phyloP scores from a whole-genome alignment of 495 filamentous ascomycete genomes.

The Parmelia sp. region DNA sequence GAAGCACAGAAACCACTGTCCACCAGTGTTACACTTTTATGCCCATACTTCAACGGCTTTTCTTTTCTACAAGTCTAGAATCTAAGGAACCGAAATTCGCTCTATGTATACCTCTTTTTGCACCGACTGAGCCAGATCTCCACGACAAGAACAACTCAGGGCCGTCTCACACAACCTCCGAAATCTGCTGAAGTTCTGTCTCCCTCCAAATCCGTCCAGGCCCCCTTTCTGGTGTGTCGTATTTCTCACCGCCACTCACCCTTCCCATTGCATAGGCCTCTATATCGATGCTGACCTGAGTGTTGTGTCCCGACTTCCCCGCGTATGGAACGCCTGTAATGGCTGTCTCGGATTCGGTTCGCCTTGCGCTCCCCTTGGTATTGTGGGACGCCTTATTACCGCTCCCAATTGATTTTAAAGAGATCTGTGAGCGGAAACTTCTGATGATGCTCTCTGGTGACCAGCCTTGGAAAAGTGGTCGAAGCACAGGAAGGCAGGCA shows the following conservation, averaged over 20 bases:
- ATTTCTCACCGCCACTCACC: neutral
- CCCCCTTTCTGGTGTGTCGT: neutral
- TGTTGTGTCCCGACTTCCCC: neutral
- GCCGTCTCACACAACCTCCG: neutral
- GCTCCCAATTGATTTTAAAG: neutral
- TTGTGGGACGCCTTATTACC: neutral
- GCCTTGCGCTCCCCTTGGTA: neutral
- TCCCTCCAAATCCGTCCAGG: conserved; percentile 7
- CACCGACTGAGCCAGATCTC: neutral
- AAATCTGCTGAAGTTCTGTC: conserved; percentile 1
- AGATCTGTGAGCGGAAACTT: neutral
- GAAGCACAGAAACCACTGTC: neutral
- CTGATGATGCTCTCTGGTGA: conserved; percentile 3
- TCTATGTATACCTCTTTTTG: neutral
- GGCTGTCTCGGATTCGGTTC: neutral
- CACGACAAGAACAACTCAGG: neutral
- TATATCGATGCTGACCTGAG: neutral
- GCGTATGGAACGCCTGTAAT: neutral
- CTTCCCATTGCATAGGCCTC: neutral
- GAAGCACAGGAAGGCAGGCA: conserved; percentile 43
- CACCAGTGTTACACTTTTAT: neutral
- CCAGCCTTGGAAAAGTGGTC: conserved; percentile 35
- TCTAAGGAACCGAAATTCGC: neutral
- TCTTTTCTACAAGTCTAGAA: neutral
- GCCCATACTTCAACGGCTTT: neutral